Base-by-base conservation (phyloP, 805 yeast species). In the Torulaspora quercuum region DNA sequence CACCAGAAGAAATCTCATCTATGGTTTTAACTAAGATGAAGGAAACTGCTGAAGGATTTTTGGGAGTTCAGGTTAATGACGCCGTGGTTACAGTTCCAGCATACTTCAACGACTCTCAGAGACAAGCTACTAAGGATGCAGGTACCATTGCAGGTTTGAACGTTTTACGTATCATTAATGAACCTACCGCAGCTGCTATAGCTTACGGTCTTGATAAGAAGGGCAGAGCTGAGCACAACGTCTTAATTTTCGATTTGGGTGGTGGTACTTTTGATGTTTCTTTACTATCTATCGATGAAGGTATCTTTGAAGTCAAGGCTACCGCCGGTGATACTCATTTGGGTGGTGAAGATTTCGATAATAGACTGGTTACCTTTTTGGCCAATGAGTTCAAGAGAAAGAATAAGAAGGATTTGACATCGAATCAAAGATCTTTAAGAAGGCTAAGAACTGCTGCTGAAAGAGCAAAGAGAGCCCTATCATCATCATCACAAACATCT, bases 221-320 rank as follows among this genome's bases (percentile, higher is more conserved):
- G 50, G 75, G 79, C 63, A 76, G 76, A 65, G 79, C 78, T 59
- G 95, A 84, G 73, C 82, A 82, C 75, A 81, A 83, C 69, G 90
- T 87, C 46, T 75, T 87, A 62, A 87, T 87, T 60, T 87, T 87
- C 75, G 96, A 87, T 70, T 75, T 87, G 62, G 96, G 96, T 78
- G 96, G 96, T 71, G 96, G 96, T 76, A 87, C 96, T 61, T 87
- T 87, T 71, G 96, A 87, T 86, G 96, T 88, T 48, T 88, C 95
- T 35, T 74, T 87, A 54, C 75, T 87, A 59, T 79, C 85, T 65
- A 86, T 87, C 65, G 90, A 88, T 66, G 95, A 90, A 61, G 96
- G 96, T 80, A 88, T 87, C 62, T 87, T 87, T 75, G 88, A 88
- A 64, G 96, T 87, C 61, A 87, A 87, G 77, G 94, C 95, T 56